Evolutionary conservation across 345 rosid genomes (phyloP).

Genomic region (Citropsis articulata): DNA sequence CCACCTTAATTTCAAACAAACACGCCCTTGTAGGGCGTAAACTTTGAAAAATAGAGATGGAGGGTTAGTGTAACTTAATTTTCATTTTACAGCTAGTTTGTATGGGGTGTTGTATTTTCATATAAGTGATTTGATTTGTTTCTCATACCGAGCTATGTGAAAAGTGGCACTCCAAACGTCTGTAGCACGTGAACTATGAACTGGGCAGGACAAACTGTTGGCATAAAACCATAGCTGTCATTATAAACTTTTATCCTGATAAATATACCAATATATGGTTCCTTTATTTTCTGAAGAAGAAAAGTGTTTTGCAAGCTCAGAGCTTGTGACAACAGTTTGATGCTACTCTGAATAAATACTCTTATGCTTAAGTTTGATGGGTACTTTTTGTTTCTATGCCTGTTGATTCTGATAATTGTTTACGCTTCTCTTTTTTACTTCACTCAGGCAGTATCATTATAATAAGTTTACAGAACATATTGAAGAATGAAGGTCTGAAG

Average conservation of each 20-base stretch:
- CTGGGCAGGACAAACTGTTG: background rate
- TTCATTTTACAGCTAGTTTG: background rate
- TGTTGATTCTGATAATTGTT: background rate
- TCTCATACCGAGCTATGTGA: background rate
- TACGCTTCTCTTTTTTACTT: conserved; percentile 8
- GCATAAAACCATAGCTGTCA: background rate
- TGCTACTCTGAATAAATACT: background rate
- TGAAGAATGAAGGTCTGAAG: conserved; percentile 65
- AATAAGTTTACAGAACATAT: conserved; percentile 59
- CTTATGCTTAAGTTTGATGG: conserved; percentile 6
- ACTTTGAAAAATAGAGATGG: background rate
- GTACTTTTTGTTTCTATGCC: conserved; percentile 15
- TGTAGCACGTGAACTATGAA: background rate
- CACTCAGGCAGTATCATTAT: conserved; percentile 71
- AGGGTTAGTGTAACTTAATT: background rate
- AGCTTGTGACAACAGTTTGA: background rate
- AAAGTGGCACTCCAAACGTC: background rate
- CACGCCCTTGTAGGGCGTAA: background rate
- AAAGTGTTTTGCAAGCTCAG: background rate
- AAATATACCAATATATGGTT: background rate
- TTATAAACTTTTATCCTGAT: background rate
- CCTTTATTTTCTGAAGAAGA: background rate
- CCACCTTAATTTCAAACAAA: background rate
- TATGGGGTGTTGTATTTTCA: background rate
- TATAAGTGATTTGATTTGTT: background rate